These are phyloP conservation scores for Thermochaetoides thermophila DNA, from an alignment of 495 filamentous ascomycete species.

Conservation along the genomic window DNA sequence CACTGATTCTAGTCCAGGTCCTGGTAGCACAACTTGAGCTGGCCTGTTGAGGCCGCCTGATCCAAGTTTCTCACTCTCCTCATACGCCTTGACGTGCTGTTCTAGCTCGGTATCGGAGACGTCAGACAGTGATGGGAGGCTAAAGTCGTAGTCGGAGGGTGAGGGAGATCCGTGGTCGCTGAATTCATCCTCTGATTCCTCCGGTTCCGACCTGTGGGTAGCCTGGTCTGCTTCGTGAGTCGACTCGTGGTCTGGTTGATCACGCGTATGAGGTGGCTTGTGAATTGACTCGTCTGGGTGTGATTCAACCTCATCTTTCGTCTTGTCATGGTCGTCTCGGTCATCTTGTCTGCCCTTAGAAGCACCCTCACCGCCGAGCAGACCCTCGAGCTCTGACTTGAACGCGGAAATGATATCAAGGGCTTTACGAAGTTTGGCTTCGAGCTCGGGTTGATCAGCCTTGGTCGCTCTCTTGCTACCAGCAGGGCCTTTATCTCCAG, in stretches of 20 bases:
- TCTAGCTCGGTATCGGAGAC: slow-evolving; percentile 24
- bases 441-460: slow-evolving; percentile 1
- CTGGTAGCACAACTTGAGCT: too few species aligned
- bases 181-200: neutral
- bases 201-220: too few species aligned
- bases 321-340: neutral
- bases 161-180: neutral
- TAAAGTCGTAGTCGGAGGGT: slow-evolving; percentile 6
- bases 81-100: slow-evolving; percentile 8
- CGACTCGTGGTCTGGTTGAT: too few species aligned
- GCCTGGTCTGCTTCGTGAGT: too few species aligned
- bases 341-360: neutral
- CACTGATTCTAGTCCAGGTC: too few species aligned
- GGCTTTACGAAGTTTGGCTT: slow-evolving; percentile 7
- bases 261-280: too few species aligned
- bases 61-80: too few species aligned
- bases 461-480: too few species aligned
- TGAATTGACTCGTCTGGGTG: too few species aligned
- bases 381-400: slow-evolving; percentile 11
- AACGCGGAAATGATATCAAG: slow-evolving; percentile 7
- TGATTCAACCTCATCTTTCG: neutral
- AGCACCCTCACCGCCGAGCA: slow-evolving; percentile 3
- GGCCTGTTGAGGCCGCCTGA: neutral
- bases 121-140: slow-evolving; percentile 22
- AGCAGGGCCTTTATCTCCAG: too few species aligned